A percentile compares a stretch with the other conserved stretches of the same genome.
Conservation (phyloP, 75 land plant species). For the Picea sitchensis region DNA sequence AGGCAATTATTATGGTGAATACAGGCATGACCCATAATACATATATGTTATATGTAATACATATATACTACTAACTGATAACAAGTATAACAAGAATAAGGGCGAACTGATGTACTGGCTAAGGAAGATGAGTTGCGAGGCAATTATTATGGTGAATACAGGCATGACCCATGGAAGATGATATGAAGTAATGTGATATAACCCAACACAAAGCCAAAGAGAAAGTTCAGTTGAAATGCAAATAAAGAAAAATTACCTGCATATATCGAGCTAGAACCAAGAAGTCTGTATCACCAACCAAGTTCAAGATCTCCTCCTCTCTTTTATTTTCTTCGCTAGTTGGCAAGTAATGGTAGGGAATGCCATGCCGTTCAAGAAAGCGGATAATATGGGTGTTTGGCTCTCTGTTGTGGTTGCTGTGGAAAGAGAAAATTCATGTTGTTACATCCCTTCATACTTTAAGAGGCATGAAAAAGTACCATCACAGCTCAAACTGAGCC, state of each 20-base stretch:
- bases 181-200: conserved; percentile 1
- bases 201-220: background rate
- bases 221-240: background rate
- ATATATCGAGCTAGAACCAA: conserved; percentile 96
- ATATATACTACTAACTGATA: no score
- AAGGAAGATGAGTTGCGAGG: background rate
- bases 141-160: background rate
- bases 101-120: background rate
- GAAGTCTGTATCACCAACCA: conserved; percentile 80
- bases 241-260: conserved; percentile 62
- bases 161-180: background rate
- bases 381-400: conserved; percentile 82
- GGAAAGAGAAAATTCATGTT: background rate
- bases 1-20: background rate
- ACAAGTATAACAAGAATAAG: background rate
- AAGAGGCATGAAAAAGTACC: conserved; percentile 9
- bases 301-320: conserved; percentile 79
- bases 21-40: no score
- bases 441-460: background rate
- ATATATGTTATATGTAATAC: no score
- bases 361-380: conserved; percentile 77
- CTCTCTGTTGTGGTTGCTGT: conserved; percentile 88
- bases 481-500: background rate
- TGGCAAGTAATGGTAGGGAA: conserved; percentile 82
- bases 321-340: conserved; percentile 59